A percentile compares a stretch with the other conserved stretches of the same genome.
Evolutionary conservation across 1,284 basidiomycete species (phyloP).

Genomic region (Sanghuangporus baumii): DNA sequence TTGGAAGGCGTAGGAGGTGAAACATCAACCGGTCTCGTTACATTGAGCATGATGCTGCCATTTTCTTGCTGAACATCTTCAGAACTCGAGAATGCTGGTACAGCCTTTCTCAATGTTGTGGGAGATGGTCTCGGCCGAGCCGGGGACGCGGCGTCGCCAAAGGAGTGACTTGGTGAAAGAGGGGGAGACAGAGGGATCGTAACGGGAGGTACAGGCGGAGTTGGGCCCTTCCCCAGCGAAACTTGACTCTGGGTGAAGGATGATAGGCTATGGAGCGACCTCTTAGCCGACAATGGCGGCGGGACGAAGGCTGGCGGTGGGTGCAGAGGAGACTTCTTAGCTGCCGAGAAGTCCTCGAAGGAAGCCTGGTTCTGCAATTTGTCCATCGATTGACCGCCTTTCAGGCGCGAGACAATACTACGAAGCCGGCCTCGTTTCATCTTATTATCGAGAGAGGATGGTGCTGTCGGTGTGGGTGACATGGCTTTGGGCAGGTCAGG

Average conservation of each 20-base stretch:
- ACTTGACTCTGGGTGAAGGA: conserved; percentile 6
- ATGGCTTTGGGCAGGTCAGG: conserved; percentile 32
- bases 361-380: conserved; percentile 29
- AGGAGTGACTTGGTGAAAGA: conserved; percentile 1
- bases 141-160: conserved; percentile 8
- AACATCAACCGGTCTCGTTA: conserved; percentile 1
- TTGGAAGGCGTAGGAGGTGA: conserved; percentile 15
- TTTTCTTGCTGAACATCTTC: background rate
- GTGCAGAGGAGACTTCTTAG: conserved; percentile 3
- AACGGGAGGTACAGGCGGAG: conserved; percentile 11
- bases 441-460: conserved; percentile 37
- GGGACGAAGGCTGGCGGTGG: conserved; percentile 13
- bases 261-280: conserved; percentile 17
- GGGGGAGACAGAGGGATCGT: conserved; percentile 14
- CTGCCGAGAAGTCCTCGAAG: conserved; percentile 21
- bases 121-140: conserved; percentile 13
- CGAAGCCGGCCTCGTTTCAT: conserved; percentile 56
- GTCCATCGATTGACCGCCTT: conserved; percentile 48
- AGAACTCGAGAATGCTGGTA: conserved; percentile 14
- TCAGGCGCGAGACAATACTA: conserved; percentile 73
- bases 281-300: conserved; percentile 17
- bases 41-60: background rate
- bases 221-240: conserved; percentile 2
- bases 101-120: conserved; percentile 17
- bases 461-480: conserved; percentile 19